Conservation (phyloP, 192 early-diverging fungal species). For the Rhizophagus prolifer region DNA sequence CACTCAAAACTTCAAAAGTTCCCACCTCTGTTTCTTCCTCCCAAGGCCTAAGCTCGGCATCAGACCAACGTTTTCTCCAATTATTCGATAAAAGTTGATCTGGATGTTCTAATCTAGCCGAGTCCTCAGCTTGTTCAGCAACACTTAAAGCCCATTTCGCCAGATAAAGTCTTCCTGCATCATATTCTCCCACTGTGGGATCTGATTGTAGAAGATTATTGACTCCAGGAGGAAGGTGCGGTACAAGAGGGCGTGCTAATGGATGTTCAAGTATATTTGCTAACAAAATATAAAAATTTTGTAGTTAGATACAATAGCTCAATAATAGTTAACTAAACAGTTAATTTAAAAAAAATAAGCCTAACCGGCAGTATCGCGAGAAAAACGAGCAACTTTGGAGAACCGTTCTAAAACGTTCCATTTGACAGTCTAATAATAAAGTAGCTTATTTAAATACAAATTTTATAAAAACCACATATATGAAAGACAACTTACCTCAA, state of each 20-base stretch:
- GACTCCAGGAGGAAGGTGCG: conserved; percentile 50
- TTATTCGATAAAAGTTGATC: conserved; percentile 18
- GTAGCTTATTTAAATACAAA: not conserved
- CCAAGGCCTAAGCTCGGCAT: conserved; percentile 13
- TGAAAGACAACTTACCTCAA: no score
- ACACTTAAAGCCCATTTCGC: conserved; percentile 75
- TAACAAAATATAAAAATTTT: conserved; percentile 5
- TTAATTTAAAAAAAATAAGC: not conserved
- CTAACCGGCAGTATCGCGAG: conserved; percentile 61
- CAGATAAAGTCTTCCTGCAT: conserved; percentile 72
- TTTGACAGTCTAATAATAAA: conserved; percentile 47
- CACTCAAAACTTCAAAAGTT: conserved; percentile 44
- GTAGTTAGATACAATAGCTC: not conserved
- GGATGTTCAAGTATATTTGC: conserved; percentile 51
- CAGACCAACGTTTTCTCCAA: conserved; percentile 30
- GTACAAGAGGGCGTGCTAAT: conserved; percentile 52
- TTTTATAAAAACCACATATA: no score
- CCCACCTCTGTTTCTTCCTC: conserved; percentile 47
- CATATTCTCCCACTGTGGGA: conserved; percentile 74
- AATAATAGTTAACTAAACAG: not conserved
- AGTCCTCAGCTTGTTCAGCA: conserved; percentile 37
- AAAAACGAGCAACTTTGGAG: conserved; percentile 71
- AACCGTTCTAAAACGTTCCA: conserved; percentile 78
- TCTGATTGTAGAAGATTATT: conserved; percentile 55
- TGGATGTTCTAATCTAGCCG: conserved; percentile 23